A percentile compares a stretch with the other conserved stretches of the same genome.
These are phyloP conservation scores for Daldinia bambusicola DNA, from an alignment of 495 filamentous ascomycete species.

Conservation along the genomic window DNA sequence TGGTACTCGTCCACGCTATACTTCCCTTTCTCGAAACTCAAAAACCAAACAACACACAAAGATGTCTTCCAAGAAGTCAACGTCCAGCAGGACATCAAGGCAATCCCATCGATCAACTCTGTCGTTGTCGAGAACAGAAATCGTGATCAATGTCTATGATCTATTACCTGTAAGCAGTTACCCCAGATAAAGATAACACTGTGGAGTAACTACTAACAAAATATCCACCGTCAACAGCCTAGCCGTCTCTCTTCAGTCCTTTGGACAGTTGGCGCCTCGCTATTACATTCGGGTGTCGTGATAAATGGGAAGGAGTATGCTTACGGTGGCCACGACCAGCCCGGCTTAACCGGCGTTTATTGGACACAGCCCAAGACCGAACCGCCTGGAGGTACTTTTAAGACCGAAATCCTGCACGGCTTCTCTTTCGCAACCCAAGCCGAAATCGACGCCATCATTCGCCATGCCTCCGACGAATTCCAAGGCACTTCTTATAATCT, in stretches of 20 bases:
- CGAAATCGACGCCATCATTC: conserved; percentile 75
- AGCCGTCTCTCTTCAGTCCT: conserved; percentile 73
- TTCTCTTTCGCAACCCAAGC: conserved; percentile 69
- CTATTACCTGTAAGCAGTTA: conserved; percentile 69
- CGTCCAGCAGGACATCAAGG: conserved; percentile 48
- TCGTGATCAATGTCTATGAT: conserved; percentile 84
- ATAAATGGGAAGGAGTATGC: conserved; percentile 81
- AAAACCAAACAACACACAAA: conserved; percentile 6
- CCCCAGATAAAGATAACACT: not conserved
- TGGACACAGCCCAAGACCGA: conserved; percentile 74
- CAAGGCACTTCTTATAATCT: conserved; percentile 78
- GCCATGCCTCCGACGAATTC: conserved; percentile 72
- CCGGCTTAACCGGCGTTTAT: conserved; percentile 77
- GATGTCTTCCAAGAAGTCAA: conserved; percentile 57
- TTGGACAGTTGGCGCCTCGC: conserved; percentile 75
- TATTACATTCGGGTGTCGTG: conserved; percentile 83
- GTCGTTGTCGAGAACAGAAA: conserved; percentile 72
- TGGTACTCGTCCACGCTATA: not conserved
- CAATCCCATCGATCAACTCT: conserved; percentile 66
- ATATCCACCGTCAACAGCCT: conserved; percentile 56
- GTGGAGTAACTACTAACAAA: conserved; percentile 23
- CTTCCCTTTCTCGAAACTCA: conserved; percentile 5
- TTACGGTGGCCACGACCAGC: conserved; percentile 79
- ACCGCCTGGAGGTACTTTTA: conserved; percentile 78
- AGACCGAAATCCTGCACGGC: conserved; percentile 74